Evolutionary conservation across 331 rosid species (phyloP).

Genomic region (Cucumis variabilis): DNA sequence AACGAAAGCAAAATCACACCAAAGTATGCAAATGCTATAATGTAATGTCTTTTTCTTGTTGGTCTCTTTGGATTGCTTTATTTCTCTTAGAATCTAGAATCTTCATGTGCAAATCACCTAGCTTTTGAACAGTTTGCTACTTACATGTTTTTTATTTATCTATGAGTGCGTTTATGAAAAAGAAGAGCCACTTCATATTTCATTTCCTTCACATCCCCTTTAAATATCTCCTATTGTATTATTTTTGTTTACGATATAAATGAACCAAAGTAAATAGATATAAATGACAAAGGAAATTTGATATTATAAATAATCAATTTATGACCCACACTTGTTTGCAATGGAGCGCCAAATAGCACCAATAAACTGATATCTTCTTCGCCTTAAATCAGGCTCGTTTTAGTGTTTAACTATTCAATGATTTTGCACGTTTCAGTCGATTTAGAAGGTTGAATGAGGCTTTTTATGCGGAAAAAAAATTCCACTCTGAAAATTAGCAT

Average conservation of each 20-base stretch:
- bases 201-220: not conserved
- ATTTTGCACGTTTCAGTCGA: too few relatives aligned
- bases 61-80: not conserved
- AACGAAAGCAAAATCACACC: not conserved
- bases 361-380: too few relatives aligned
- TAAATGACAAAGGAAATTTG: not conserved
- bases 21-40: not conserved
- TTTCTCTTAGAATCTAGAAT: not conserved
- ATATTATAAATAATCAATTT: too few relatives aligned
- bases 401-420: not conserved
- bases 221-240: not conserved
- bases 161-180: not conserved
- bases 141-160: not conserved
- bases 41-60: not conserved
- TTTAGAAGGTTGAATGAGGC: not conserved
- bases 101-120: not conserved
- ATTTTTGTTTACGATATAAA: too few relatives aligned
- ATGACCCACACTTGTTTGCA: not conserved
- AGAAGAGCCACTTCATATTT: not conserved
- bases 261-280: too few relatives aligned
- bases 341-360: too few relatives aligned
- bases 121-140: not conserved
- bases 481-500: not conserved
- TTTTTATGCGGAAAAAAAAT: too few relatives aligned
- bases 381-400: too few relatives aligned